Evolutionary conservation across 1,284 basidiomycete species (phyloP).

Genomic region (Ustilago loliicola): DNA sequence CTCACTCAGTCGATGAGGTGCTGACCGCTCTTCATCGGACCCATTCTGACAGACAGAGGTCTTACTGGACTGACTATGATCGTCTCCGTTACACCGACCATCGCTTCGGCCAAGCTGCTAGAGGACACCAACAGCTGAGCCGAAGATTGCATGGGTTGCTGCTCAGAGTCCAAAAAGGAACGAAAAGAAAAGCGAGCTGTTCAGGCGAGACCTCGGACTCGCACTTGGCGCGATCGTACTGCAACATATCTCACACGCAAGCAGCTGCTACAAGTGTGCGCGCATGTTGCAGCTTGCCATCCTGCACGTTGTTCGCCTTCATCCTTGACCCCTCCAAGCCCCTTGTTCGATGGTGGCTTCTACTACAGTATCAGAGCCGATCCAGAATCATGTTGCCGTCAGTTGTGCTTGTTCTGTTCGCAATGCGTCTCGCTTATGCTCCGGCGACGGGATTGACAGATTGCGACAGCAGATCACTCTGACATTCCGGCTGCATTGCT

Average conservation of each 20-base stretch:
- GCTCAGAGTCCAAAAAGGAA: not conserved
- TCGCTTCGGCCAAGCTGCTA: not conserved
- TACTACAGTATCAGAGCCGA: not conserved
- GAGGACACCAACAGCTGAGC: not conserved
- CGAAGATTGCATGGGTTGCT: not conserved
- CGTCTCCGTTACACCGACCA: not conserved
- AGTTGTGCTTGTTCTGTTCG: not conserved
- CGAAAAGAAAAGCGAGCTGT: constrained; percentile 8
- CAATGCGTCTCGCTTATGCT: not conserved
- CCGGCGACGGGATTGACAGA: not conserved
- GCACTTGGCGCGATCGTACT: not conserved
- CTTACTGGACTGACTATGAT: not conserved
- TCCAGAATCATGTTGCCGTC: not conserved
- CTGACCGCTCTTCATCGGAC: not conserved
- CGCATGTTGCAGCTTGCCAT: not conserved
- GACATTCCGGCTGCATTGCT: not conserved
- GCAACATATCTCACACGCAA: not conserved
- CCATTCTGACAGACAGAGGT: not conserved
- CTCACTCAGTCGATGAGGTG: not conserved
- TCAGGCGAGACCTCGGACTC: constrained; percentile 24
- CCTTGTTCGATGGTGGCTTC: not conserved
- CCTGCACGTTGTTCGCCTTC: too few relatives aligned
- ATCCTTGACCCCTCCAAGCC: too few relatives aligned
- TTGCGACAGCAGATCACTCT: not conserved
- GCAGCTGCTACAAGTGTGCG: not conserved